Evolutionary conservation across 2,329 filamentous ascomycete genomes (phyloP), one percentile per base, ranked within the genome.

Genomic region (Xylariaceae sp.): DNA sequence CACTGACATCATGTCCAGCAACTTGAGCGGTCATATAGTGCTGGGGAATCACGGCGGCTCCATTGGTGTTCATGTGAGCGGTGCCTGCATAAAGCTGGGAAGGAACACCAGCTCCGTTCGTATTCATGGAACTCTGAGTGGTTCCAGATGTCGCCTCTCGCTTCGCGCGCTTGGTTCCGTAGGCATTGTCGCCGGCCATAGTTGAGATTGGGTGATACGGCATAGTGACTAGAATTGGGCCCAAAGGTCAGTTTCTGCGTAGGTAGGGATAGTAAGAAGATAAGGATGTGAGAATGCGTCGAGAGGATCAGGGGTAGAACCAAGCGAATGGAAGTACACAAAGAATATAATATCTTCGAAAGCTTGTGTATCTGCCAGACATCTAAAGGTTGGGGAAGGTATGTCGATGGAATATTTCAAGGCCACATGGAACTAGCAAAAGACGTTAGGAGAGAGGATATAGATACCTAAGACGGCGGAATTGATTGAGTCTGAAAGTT

Each of bases 21-120:
- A 64, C 59, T 55, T 70, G 66, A 10, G 57, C 55, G 53, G 66
- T 55, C 56, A 70, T 59, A 60, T 69, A 72, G 60, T 65, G 55
- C 44, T 64, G 54, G 50, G 66, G 58, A 51, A 63, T 56, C 51
- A 30, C 56, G 50, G 59, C 59, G 57, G 59, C 61, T 54, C 61
- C 61, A 51, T 30, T 30, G 4, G 23, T 30, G 23, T 30, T 30
- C 23, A 30, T 30, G 23, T 70, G 67, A 47, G 62, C 51, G 45
- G 63, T 34, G 53, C 67, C 65, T 55, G 69, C 58, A 59, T 69
- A 72, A 60, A 65, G 55, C 44, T 64, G 54, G 51, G 66, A 58
- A 51, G 62, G 56, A 53, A 30, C 56, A 51, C 60, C 59, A 58
- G 59, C 61, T 55, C 61, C 61, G 52, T 67, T 62, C 17, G 58